Base-by-base conservation (phyloP, 805 yeast genomes). In the Kluyveromyces starmeri region DNA sequence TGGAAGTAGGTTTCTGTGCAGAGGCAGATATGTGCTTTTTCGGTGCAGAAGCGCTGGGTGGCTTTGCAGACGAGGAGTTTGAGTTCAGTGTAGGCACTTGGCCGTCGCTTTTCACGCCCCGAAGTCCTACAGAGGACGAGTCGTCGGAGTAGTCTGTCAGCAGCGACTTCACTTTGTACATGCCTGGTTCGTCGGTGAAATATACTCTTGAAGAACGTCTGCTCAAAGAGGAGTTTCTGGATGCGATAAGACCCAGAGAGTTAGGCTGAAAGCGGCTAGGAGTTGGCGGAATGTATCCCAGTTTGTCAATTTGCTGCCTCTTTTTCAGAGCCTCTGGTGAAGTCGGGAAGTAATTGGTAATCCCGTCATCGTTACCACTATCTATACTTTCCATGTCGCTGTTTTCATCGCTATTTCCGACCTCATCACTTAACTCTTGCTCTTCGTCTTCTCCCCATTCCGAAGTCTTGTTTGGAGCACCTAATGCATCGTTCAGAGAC, bases 151-250 rank as follows among this genome's bases (percentile, higher is more conserved):
- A 40, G 19, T 41, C 47, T 15, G 43, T 51, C 21, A 56, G 46
- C 20, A 56, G 34, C 13, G 61, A 56, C 36, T 48, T 54, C 12
- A 56, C 59, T 35, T 53, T 50, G 34, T 56, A 56, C 18, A 53
- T 41, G n/a, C 48, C 41, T 15, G 36, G 43, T 18, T 38, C 34
- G 10, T 48, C 53, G 7, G 43, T 35, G 20, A 50, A 45, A 14
- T 50, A 52, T 7, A 53, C 37, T 30, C 61, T 48, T 10, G 61
- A 53, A 32, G 48, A 46, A 19, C 50, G 42, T 32, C 44, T 37
- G 17, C 48, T 42, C 14, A 48, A 42, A 2, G 56, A 47, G 16
- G 37, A 28, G 13, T 34, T 28, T 14, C 29, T 27, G 14, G 42
- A 39, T 5, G 24, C 20, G 7, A 20, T 29, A 2, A 18, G 19